These are phyloP conservation scores for Yarrowia sp. DNA, from an alignment of 805 yeast species.

Conservation along the genomic window DNA sequence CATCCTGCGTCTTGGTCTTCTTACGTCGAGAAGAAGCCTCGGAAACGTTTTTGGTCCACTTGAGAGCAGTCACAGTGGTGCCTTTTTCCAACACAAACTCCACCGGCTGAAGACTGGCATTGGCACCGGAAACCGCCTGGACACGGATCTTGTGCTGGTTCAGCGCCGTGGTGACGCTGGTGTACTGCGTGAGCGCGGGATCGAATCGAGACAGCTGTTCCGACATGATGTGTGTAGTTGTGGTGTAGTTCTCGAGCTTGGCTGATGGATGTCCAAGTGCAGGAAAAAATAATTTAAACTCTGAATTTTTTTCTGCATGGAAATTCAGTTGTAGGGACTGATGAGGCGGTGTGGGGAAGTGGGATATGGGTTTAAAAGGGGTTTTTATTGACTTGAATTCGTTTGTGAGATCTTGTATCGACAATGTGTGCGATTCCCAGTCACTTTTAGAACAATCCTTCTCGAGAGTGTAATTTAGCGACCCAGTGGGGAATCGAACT, in stretches of 20 bases:
- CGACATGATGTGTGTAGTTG: conserved; percentile 18
- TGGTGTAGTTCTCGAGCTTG: background rate
- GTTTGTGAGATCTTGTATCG: too few relatives aligned
- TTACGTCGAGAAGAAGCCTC: conserved; percentile 30
- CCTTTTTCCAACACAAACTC: conserved; percentile 55
- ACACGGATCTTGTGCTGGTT: conserved; percentile 69
- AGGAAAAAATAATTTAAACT: conserved; percentile 21
- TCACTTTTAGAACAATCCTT: too few relatives aligned
- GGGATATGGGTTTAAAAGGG: too few relatives aligned
- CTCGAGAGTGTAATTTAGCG: too few relatives aligned
- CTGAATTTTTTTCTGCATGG: conserved; percentile 19
- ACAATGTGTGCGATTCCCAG: too few relatives aligned
- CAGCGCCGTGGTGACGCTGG: conserved; percentile 62
- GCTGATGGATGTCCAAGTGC: conserved; percentile 15
- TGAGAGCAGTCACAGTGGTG: conserved; percentile 46
- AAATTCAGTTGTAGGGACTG: background rate
- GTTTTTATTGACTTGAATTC: too few relatives aligned
- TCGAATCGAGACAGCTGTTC: conserved; percentile 46
- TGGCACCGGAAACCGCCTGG: conserved; percentile 48
- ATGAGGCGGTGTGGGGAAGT: background rate
- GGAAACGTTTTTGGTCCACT: conserved; percentile 46
- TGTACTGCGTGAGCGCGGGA: conserved; percentile 57
- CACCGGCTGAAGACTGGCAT: conserved; percentile 40
- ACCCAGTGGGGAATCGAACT: background rate
- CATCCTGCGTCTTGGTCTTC: conserved; percentile 33